phyloP scores from a whole-genome alignment of 139 green algal species.

The Volvox africanus region DNA sequence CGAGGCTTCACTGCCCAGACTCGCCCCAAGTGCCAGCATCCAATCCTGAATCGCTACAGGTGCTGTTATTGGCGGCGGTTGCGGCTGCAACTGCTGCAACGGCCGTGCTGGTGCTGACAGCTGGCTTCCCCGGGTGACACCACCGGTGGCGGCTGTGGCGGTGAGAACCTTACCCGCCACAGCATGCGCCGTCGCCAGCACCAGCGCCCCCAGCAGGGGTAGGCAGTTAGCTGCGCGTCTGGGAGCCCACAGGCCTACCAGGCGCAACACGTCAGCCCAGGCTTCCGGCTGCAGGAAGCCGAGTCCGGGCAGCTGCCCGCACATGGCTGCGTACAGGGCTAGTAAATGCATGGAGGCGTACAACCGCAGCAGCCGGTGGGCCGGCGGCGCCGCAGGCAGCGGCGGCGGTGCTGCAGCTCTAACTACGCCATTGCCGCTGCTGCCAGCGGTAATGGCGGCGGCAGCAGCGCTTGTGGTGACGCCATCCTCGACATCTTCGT shows the following conservation, averaged over 20 bases:
- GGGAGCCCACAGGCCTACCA: conserved; percentile 36
- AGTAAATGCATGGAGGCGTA: conserved; percentile 47
- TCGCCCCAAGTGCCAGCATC: neutral
- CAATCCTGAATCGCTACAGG: neutral
- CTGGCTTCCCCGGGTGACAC: neutral
- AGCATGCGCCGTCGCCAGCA: conserved; percentile 39
- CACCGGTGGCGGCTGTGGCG: neutral
- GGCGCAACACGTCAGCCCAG: conserved; percentile 13
- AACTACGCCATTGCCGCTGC: neutral
- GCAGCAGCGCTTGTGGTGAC: no score
- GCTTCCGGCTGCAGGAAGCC: conserved; percentile 26
- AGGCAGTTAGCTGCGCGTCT: conserved; percentile 12
- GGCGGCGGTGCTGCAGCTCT: neutral
- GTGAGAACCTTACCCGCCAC: conserved; percentile 22
- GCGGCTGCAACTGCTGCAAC: neutral
- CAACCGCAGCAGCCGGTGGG: conserved; percentile 31
- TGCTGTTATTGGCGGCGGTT: neutral
- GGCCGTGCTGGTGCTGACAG: neutral
- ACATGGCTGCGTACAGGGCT: conserved; percentile 54
- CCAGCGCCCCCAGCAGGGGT: conserved; percentile 44
- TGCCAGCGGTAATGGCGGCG: neutral
- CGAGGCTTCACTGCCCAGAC: conserved; percentile 1
- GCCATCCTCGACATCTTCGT: neutral
- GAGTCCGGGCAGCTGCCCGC: conserved; percentile 50
- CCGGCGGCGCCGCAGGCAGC: conserved; percentile 20